These are phyloP conservation scores for Pigoraptor vietnamica DNA, from an alignment of 78 protist genomes.

Conservation along the genomic window DNA sequence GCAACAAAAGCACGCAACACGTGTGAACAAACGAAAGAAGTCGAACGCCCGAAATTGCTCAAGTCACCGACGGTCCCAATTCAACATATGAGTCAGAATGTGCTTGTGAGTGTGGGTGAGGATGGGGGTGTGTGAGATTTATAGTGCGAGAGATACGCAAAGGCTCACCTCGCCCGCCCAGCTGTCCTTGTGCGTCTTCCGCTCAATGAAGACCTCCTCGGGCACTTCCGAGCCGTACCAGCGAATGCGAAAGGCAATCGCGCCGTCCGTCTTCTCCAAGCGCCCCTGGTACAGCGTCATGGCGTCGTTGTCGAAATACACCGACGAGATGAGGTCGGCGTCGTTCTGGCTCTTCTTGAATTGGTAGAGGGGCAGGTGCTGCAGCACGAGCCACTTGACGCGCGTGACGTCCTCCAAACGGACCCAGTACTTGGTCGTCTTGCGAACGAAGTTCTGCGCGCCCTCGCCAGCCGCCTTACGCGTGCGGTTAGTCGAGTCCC, in stretches of 20 bases:
- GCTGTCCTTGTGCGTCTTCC: slow-evolving; percentile 46
- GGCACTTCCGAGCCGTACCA: slow-evolving; percentile 39
- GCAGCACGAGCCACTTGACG: slow-evolving; percentile 17
- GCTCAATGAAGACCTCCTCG: slow-evolving; percentile 35
- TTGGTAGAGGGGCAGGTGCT: slow-evolving; percentile 14
- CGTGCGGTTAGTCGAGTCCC: neutral
- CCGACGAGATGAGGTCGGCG: slow-evolving; percentile 19
- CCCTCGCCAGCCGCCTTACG: neutral
- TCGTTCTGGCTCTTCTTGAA: neutral
- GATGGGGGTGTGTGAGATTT: too few species aligned
- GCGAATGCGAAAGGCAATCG: slow-evolving; percentile 39
- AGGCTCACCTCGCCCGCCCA: slow-evolving; percentile 41
- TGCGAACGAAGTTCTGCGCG: slow-evolving; percentile 26
- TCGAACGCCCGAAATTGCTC: too few species aligned
- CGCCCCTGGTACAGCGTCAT: slow-evolving; percentile 43
- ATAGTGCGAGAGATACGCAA: neutral
- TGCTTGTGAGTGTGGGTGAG: too few species aligned
- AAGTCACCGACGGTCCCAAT: too few species aligned
- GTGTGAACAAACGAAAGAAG: too few species aligned
- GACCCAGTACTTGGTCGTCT: slow-evolving; percentile 59
- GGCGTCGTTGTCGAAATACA: slow-evolving; percentile 40
- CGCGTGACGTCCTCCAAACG: slow-evolving; percentile 22
- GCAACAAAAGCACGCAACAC: too few species aligned
- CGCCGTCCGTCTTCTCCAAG: slow-evolving; percentile 35
- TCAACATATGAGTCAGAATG: too few species aligned